A percentile compares a stretch with the other conserved stretches of the same genome.
Evolutionary conservation across 2,329 filamentous ascomycete species (phyloP).

Genomic region (Stachybotrys echinatus): DNA sequence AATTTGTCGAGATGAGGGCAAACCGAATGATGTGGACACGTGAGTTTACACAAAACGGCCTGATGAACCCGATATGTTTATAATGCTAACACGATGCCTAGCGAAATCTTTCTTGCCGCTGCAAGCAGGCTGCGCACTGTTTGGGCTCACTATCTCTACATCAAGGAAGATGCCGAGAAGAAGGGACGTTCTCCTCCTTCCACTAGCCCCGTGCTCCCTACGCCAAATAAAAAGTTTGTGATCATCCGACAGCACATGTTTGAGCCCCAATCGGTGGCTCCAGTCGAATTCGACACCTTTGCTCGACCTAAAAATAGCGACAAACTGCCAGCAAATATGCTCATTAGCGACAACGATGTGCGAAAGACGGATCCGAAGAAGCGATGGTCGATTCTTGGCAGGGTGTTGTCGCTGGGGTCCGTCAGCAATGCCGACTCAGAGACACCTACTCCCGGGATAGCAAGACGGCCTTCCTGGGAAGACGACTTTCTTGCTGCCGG

Average conservation of each 20-base stretch:
- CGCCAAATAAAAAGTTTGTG: conserved; percentile 78
- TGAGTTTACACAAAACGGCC: conserved; percentile 36
- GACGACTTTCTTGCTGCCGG: conserved; percentile 46
- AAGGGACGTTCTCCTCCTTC: conserved; percentile 55
- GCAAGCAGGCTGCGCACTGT: conserved; percentile 63
- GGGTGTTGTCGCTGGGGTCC: conserved; percentile 44
- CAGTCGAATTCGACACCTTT: conserved; percentile 45
- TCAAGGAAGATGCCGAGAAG: conserved; percentile 61
- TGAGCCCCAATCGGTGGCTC: conserved; percentile 39
- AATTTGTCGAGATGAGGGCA: conserved; percentile 70
- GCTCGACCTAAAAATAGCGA: conserved; percentile 19
- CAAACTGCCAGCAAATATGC: conserved; percentile 14
- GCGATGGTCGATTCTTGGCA: conserved; percentile 59
- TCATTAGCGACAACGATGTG: conserved; percentile 16
- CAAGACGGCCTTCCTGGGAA: conserved; percentile 22
- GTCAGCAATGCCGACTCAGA: conserved; percentile 11
- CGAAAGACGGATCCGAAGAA: conserved; percentile 45
- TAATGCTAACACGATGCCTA: conserved; percentile 29
- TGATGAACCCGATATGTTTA: neutral
- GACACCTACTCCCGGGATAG: conserved; percentile 5
- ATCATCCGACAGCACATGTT: conserved; percentile 76
- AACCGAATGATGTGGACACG: conserved; percentile 59
- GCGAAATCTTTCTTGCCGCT: conserved; percentile 64
- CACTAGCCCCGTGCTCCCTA: conserved; percentile 76
- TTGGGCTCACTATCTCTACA: conserved; percentile 76